Percentiles rank a stretch among this genome's conserved stretches.
Conservation (phyloP, 345 rosid species). For the Salix arbutifolia region DNA sequence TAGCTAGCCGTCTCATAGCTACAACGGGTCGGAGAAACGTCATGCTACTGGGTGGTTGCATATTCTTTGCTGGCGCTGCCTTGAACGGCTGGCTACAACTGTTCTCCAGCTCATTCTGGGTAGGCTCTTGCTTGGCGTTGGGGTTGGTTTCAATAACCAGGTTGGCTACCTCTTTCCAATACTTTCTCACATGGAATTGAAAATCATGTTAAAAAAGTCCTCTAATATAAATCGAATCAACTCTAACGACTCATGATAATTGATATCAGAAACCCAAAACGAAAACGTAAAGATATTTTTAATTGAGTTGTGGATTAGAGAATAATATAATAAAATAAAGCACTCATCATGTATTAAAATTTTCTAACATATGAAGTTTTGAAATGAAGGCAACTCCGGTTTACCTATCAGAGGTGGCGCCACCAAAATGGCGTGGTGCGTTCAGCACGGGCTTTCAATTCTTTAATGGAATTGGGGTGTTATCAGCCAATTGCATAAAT, state of each 20-base stretch:
- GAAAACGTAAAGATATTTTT: no score
- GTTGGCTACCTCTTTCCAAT: slow-evolving; percentile 17
- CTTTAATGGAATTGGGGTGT: slow-evolving; percentile 66
- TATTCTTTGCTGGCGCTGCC: slow-evolving; percentile 68
- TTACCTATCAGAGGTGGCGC: slow-evolving; percentile 79
- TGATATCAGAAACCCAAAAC: no score
- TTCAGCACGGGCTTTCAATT: slow-evolving; percentile 76
- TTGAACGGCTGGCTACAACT: slow-evolving; percentile 62
- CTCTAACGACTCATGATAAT: no score
- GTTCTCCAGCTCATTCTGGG: slow-evolving; percentile 63
- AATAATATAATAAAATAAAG: no score
- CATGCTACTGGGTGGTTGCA: slow-evolving; percentile 66
- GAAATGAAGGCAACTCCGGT: slow-evolving; percentile 67
- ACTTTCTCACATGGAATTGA: background rate
- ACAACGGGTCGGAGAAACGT: slow-evolving; percentile 59
- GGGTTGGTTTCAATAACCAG: slow-evolving; percentile 91
- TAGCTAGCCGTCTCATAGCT: no score
- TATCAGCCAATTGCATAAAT: slow-evolving; percentile 59
- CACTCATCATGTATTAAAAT: no score
- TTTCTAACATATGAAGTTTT: no score
- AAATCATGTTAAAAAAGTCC: no score
- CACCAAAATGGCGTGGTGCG: slow-evolving; percentile 84
- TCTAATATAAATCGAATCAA: no score
- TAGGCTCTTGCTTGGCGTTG: slow-evolving; percentile 76
- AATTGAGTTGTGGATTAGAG: no score